These are phyloP conservation scores for Ceratobasidium sp. DNA, from an alignment of 1,284 basidiomycete species.

Conservation along the genomic window DNA sequence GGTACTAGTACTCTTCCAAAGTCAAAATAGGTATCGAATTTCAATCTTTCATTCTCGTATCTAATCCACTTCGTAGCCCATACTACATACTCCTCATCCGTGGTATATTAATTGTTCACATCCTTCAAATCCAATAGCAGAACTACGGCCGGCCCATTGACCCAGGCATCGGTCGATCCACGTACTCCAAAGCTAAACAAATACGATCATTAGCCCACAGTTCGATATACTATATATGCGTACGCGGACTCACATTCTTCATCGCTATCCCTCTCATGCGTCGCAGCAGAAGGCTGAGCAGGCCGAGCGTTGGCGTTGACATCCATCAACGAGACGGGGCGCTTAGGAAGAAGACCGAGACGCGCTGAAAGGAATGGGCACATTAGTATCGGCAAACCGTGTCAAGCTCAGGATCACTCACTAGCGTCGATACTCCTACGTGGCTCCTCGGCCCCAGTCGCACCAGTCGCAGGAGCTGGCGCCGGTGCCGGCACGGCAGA, in stretches of 20 bases:
- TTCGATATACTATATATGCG: too few species aligned
- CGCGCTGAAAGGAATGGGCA: conserved; percentile 9
- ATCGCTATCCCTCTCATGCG: conserved; percentile 16
- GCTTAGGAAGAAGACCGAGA: conserved; percentile 40
- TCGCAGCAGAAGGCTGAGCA: not conserved
- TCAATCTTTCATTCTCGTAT: too few species aligned
- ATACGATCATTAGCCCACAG: too few species aligned
- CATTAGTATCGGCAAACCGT: not conserved
- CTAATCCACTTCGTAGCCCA: too few species aligned
- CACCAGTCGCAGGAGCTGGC: conserved; percentile 12
- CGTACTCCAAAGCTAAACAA: conserved; percentile 36
- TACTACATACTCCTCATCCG: not conserved
- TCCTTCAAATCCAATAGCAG: too few species aligned
- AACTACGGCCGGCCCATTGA: conserved; percentile 20
- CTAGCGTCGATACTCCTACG: conserved; percentile 30
- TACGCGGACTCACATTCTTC: conserved; percentile 20
- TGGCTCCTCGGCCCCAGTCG: conserved; percentile 8
- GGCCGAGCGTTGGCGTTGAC: conserved; percentile 25
- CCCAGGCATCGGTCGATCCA: conserved; percentile 39
- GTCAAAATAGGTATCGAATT: too few species aligned
- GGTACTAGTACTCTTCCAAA: too few species aligned
- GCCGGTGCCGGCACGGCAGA: not conserved
- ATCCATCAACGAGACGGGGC: conserved; percentile 32
- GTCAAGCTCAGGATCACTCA: not conserved
- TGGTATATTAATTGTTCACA: too few species aligned